phyloP scores from a whole-genome alignment of 78 protist genomes.

The Polysphondylium violaceum region DNA sequence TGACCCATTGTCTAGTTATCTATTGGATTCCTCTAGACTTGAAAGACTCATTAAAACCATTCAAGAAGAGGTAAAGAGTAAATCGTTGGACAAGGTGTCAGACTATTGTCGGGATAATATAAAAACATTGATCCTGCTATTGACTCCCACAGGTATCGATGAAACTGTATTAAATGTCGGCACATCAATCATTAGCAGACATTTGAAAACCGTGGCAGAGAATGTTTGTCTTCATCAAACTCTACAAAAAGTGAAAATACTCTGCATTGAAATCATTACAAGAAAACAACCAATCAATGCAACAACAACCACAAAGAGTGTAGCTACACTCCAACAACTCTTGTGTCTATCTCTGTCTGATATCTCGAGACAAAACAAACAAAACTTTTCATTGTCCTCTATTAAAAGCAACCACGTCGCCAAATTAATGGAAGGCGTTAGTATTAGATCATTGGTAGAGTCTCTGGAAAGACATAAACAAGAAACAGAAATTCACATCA shows the following conservation, averaged over 20 bases:
- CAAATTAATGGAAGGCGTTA: neutral
- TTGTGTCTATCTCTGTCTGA: conserved; percentile 44
- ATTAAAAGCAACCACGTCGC: conserved; percentile 6
- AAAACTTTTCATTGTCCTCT: neutral
- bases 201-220: conserved; percentile 7
- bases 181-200: conserved; percentile 21
- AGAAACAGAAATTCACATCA: neutral
- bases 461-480: neutral
- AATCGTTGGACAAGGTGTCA: conserved; percentile 11
- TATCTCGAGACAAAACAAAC: conserved; percentile 1
- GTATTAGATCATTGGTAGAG: conserved; percentile 1
- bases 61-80: neutral
- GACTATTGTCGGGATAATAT: conserved; percentile 41
- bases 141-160: conserved; percentile 43
- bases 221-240: conserved; percentile 3
- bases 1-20: neutral
- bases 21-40: conserved; percentile 22
- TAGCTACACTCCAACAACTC: conserved; percentile 1
- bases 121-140: neutral
- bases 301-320: neutral
- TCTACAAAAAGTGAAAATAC: conserved; percentile 26
- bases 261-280: conserved; percentile 46
- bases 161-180: conserved; percentile 49
- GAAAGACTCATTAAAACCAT: conserved; percentile 1
- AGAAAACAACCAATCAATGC: conserved; percentile 34